phyloP scores from a whole-genome alignment of 2,329 filamentous ascomycete genomes.

The Teratosphaeria epicoccoides region DNA sequence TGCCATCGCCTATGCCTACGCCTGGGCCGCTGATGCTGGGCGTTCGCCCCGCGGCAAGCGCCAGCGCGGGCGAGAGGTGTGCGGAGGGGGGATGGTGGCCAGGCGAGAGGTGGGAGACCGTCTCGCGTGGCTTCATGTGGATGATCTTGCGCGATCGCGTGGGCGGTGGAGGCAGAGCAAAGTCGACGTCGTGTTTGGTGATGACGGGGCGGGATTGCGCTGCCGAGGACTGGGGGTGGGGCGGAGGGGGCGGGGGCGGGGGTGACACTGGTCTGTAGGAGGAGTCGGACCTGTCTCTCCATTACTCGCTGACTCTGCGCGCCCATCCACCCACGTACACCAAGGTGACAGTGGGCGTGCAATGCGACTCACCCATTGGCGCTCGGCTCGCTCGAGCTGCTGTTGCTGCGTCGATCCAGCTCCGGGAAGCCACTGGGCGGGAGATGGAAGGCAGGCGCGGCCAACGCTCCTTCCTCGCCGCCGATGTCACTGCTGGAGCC shows the following conservation, averaged over 20 bases:
- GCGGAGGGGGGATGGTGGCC: not conserved
- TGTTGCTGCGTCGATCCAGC: slow-evolving; percentile 33
- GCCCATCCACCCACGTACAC: not conserved
- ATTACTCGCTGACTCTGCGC: not conserved
- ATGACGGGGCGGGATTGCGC: slow-evolving; percentile 13
- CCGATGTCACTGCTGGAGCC: slow-evolving; percentile 71
- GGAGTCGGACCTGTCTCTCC: slow-evolving; percentile 33
- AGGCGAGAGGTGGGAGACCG: slow-evolving; percentile 21
- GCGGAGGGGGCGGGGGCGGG: slow-evolving; percentile 36
- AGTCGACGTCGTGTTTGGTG: slow-evolving; percentile 58
- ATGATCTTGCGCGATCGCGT: slow-evolving; percentile 93
- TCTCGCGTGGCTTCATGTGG: slow-evolving; percentile 72
- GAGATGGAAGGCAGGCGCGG: slow-evolving; percentile 62
- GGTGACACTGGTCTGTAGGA: slow-evolving; percentile 40
- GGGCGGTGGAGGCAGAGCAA: slow-evolving; percentile 81
- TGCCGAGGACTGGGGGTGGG: slow-evolving; percentile 24
- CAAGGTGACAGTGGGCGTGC: too few species aligned
- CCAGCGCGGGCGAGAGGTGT: not conserved
- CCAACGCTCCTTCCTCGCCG: slow-evolving; percentile 52
- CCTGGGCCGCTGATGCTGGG: slow-evolving; percentile 11
- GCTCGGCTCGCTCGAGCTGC: slow-evolving; percentile 39
- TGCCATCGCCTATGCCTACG: slow-evolving; percentile 1
- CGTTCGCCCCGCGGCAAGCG: slow-evolving; percentile 3
- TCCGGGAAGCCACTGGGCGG: slow-evolving; percentile 60
- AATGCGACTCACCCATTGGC: slow-evolving; percentile 23